Evolutionary conservation across 73 alveolate genomes (phyloP), one percentile per base, ranked within the genome.

Genomic region (Breviolum minutum): DNA sequence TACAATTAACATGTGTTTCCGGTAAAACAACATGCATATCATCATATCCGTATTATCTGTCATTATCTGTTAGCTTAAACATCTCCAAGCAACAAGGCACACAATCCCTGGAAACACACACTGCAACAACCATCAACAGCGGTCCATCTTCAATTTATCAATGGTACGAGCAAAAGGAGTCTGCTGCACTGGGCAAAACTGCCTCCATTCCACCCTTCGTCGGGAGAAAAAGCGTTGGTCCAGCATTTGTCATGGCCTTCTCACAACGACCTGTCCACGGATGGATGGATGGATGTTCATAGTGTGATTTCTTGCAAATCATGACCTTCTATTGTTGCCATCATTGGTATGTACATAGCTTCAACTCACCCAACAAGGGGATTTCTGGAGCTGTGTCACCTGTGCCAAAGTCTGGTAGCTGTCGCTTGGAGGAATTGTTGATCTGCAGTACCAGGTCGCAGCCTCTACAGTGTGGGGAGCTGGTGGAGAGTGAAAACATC

Each of bases 201-300:
- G 97, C 98, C 98, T 92, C 98, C 90, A 92, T 92, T 19, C 98
- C 98, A 30, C 98, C 98, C 90, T 92, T 74, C 19, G 98, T 66
- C 12, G 98, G 98, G n/a, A 92, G 98, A 60, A 92, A 64, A 1
- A 92, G 63, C 32, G 90, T 74, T n/a, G 98, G 98, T 26, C 98
- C 98, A 17, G 98, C 98, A 48, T 92, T 92, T 61, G 98, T 92
- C 17, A 92, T 29, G 60, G 62, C 80, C 20, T 16, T 17, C 81
- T 92, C 68, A 30, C 98, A 92, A 13, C 89, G 92, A 61, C 92
- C 92, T 83, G 27, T 7, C 63, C 24, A 27, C 63, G 63, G 20
- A 24, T 9, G 77, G 24, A 22, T 17, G 1, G 77, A 68, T 17
- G 77, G 77, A 68, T 17, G 77, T 68, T 22, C 24, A 22, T 2